Conservation (phyloP, 2,329 filamentous ascomycete species). For the Thermomyces lanuginosus region DNA sequence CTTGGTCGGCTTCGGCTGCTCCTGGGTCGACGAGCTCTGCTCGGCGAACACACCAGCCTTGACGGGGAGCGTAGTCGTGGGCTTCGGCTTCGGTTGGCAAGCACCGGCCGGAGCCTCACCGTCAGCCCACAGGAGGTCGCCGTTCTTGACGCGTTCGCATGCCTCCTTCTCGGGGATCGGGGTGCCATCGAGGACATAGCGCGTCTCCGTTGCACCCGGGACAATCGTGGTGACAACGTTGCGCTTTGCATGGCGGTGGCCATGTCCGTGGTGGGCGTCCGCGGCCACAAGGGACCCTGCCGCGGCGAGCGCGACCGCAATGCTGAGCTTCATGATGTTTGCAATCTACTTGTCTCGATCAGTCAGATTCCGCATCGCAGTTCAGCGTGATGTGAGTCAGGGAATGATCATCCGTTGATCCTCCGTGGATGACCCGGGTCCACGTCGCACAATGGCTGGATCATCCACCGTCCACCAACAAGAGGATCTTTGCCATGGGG, state of each 20-base stretch:
- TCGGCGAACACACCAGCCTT: conserved; percentile 36
- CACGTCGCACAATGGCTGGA: too few species aligned
- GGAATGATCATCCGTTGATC: too few species aligned
- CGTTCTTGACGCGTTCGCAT: conserved; percentile 52
- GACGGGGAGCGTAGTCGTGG: conserved; percentile 16
- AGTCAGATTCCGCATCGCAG: too few species aligned
- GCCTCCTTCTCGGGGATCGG: conserved; percentile 46
- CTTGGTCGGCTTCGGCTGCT: conserved; percentile 10
- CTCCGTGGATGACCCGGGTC: too few species aligned
- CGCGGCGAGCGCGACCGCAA: conserved; percentile 26
- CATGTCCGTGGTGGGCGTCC: conserved; percentile 26
- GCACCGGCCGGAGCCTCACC: conserved; percentile 43
- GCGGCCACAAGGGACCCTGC: conserved; percentile 27
- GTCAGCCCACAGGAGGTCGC: conserved; percentile 48
- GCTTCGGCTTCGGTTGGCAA: conserved; percentile 22
- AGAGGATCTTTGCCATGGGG: too few species aligned
- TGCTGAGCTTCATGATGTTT: conserved; percentile 28
- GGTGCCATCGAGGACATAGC: conserved; percentile 56
- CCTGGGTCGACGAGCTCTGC: conserved; percentile 14
- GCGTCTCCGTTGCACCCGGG: conserved; percentile 45
- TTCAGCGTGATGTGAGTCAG: too few species aligned
- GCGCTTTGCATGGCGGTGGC: conserved; percentile 26
- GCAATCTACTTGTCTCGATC: too few species aligned
- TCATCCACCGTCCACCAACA: too few species aligned
- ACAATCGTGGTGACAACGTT: conserved; percentile 38